Base-by-base conservation (phyloP, 768 basidiomycete species). In the Calocera cornea region DNA sequence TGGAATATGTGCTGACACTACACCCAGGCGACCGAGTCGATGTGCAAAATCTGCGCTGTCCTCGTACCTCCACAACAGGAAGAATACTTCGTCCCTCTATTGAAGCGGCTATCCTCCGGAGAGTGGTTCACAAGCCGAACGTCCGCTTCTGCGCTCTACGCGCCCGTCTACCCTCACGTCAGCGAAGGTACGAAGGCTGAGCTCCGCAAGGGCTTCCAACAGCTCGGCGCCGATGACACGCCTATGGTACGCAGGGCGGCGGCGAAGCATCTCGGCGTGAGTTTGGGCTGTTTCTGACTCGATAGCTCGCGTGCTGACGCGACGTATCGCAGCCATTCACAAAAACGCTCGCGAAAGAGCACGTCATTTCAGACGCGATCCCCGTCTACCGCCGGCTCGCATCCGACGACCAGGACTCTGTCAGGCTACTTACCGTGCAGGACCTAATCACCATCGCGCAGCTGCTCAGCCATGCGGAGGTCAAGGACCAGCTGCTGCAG, bases 111-210 rank as follows among this genome's bases (percentile, higher is more conserved):
- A 65, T 87, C 93, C 1, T 84, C 84, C 67, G 97, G 95, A 68
- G 95, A 98, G 78, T 99, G 97, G 97, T 98, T 98, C 80, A 98
- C 97, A 14, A 95, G 94, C 3, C 85, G 97, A 67, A 97, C 93
- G 41, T 97, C 95, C 27, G 90, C 95, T 41, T 93, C 93, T 68
- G 91, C 95, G 10, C 83, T 99, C 22, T 98, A 90, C 77, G 84
- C 93, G 17, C 87, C 93, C 14, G 90, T 92, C 36, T 99, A 98
- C 76, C 79, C 86, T 34, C 88, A 88, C 74, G 89, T 88, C 24
- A 84, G 88, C 1, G 78, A 86, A 16, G 72, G 80, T 41, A 79
- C 87, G 68, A 90, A 94, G 77, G 92, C 93, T 67, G 95, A 98
- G 41, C 79, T 98, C 72, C 84, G 95, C 69, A 90, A 89, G 76